Evolutionary conservation across 306 rosid species (phyloP), one percentile per base, ranked within the genome.

Genomic region (Argentina anserina): DNA sequence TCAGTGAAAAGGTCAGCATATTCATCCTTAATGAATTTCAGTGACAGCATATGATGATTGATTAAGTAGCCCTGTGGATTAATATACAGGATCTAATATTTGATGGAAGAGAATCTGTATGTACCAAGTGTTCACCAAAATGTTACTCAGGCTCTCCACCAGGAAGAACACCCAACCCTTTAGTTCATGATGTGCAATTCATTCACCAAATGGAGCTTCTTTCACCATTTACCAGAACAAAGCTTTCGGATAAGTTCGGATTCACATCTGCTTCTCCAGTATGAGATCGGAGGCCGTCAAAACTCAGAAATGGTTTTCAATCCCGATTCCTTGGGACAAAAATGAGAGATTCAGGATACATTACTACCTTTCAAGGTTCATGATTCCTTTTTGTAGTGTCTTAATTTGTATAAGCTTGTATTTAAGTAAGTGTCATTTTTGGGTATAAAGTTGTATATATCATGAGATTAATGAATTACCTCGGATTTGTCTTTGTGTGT

Each of bases 61-160:
- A 61, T 61, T 1, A 34, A 33, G 7, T 23, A 31, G 11, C 36
- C 36, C 5, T 33, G 28, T 37, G 23, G 17, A 17, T 15, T 17
- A 18, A 26, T 9, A 9, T 60, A 42, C 72, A 65, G 56, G 74
- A 43, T 33, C 12, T 31, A 10, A 56, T 55, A 53, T 29, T 55
- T 58, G 59, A 55, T 40, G 88, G 77, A 75, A 87, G 81, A 43
- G 95, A 87, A 76, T 17, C 74, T 23, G 21, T 49, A 42, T 88
- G 91, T 70, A 82, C 65, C 4, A 78, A 78, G 49, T 86, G 97
- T 60, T 78, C 86, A 39, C 88, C 94, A 5, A 73, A 75, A 2
- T 88, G 87, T 68, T 93, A 86, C 71, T 67, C 86, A 12, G 97
- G 91, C 8, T 89, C 97, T 29, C 98, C 98, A 0, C 98, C 98